Base-by-base conservation (phyloP, 768 basidiomycete genomes). In the Clitopilus passeckerianus region DNA sequence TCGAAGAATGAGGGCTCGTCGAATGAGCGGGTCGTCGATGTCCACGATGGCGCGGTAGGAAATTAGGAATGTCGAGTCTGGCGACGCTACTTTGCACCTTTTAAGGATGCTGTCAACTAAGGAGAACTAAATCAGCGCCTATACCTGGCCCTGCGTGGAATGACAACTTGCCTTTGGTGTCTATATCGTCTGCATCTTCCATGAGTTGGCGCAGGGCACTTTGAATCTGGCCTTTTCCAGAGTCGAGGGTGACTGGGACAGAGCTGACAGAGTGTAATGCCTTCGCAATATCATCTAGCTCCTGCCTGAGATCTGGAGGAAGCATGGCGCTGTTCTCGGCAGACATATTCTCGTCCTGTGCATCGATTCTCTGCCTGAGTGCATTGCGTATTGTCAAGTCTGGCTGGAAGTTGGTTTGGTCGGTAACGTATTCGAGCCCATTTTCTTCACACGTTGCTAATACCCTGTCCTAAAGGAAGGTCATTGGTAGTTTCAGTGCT, bases 381-480 rank as follows among this genome's bases (percentile, higher is more conserved):
- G 83, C 81, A 70, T 94, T 94, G 16, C 92, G 80, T 34, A 85
- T 70, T 0, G 92, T 92, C 43, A 90, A 59, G 5, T 79, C 77
- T 1, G 91, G 89, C 63, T 92, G 86, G 58, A 86, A 85, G 66
- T 94, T 94, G 16, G 90, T 89, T 0, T 74, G 70, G 66, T 94
- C 92, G 18, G 75, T 72, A 43, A 87, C 77, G 69, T 87, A 94
- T 59, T 78, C 73, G 7, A 93, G 69, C 0, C 71, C 68, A 61
- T 91, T 75, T 10, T 73, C 82, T 50, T 86, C 79, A 63, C 91
- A 93, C 0, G 92, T 94, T 7, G 86, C 87, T 1, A 93, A 71
- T n/a, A 94, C 82, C 60, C 91, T 84, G 57, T 89, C 85, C 92
- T 94, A 33, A n/a, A 44, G 53, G 57, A 53, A 43, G 23, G 53